Percentiles rank a stretch among this genome's conserved stretches.
Evolutionary conservation across 345 rosid species (phyloP).

Genomic region (Syzygium jambos): DNA sequence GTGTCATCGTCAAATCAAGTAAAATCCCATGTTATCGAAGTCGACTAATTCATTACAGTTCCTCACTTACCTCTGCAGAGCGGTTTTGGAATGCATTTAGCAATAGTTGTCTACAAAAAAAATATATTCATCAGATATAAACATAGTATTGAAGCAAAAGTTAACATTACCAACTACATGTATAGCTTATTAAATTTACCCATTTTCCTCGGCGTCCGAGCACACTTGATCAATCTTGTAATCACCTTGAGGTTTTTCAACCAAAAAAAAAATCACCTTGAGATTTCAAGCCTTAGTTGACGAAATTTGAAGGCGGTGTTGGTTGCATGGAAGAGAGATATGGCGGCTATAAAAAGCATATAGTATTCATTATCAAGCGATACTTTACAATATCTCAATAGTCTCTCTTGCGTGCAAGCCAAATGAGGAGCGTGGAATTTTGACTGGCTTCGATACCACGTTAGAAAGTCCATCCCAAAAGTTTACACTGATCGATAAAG

Average conservation of each 20-base stretch:
- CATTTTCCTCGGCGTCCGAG: neutral
- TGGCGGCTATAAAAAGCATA: too few species aligned
- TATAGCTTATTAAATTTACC: neutral
- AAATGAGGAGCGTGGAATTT: too few species aligned
- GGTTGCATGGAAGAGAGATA: too few species aligned
- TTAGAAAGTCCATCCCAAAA: rapidly evolving
- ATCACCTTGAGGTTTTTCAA: too few species aligned
- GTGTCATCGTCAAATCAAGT: neutral
- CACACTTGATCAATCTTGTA: neutral
- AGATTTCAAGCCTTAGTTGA: too few species aligned
- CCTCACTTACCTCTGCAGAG: neutral
- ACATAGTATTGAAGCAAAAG: neutral
- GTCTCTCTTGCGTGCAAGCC: too few species aligned
- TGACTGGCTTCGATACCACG: too few species aligned
- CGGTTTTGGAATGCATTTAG: neutral
- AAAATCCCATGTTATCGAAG: neutral
- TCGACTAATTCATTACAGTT: neutral
- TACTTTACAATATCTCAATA: too few species aligned
- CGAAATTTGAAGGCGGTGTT: too few species aligned
- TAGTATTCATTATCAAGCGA: too few species aligned
- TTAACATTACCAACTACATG: neutral
- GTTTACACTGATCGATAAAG: rapidly evolving
- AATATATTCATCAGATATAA: neutral
- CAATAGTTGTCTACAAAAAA: neutral
- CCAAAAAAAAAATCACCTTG: too few species aligned